Base-by-base conservation (phyloP, 2,329 filamentous ascomycete species). In the Xylariales sp. region DNA sequence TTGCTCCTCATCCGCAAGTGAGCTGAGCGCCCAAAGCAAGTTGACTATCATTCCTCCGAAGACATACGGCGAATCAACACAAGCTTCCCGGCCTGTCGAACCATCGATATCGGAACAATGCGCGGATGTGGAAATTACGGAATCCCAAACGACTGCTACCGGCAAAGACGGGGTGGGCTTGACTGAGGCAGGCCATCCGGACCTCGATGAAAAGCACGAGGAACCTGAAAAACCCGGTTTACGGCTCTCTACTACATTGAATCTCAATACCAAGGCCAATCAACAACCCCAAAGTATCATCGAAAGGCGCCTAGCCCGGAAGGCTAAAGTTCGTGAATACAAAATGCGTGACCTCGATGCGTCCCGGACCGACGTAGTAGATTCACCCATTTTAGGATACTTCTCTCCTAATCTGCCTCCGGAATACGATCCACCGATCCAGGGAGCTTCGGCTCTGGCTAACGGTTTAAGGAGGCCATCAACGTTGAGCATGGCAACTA, bases 331-430 rank as follows among this genome's bases (percentile, higher is more conserved):
- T 12, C 69, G 64, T 36, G 72, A 72, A 46, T 73, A 73, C 62
- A 73, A 74, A 46, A 67, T 70, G 49, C 70, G 71, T 45, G 71
- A 74, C 46, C 55, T 76, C n/a, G 69, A 74, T 39, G 68, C 65
- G 45, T 66, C 73, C 36, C 62, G 66, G 32, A 61, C 43, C 36
- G 58, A 70, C 50, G 39, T 59, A 9, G 45, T 60, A 9, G 56
- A 62, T 61, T 77, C 75, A 1, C 74, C 75, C 6, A 49, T 76
- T 9, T 59, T 75, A 9, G 75, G 75, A n/a, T 71, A 71, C 62
- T 74, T 75, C 36, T 18, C 70, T 8, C 12, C 64, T 41, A 67
- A 62, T 54, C 18, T 56, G 30, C 28, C 69, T n/a, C 60, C 23
- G 16, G 46, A 67, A 39, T 54, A 59, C 9, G 59, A 59, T 23